Conservation (phyloP, 1,284 basidiomycete genomes). For the Malassezia arunalokei region DNA sequence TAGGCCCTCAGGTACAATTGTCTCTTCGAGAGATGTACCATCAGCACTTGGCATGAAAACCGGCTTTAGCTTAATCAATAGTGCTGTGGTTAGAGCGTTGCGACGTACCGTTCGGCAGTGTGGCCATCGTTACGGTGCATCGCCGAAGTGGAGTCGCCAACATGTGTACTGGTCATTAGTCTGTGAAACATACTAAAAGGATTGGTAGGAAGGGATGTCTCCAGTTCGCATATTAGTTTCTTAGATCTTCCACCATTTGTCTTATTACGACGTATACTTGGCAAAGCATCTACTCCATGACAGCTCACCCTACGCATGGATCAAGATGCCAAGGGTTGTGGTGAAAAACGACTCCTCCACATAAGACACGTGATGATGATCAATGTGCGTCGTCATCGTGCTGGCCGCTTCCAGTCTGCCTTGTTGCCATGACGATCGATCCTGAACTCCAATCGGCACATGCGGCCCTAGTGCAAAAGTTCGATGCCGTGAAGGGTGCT, state of each 20-base stretch:
- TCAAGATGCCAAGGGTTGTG: too few relatives aligned
- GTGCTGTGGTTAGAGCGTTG: neutral
- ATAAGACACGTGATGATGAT: slow-evolving; percentile 3
- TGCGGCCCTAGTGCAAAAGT: neutral
- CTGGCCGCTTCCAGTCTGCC: neutral
- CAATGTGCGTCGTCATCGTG: neutral
- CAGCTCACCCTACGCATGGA: too few relatives aligned
- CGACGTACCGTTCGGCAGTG: slow-evolving; percentile 12
- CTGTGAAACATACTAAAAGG: too few relatives aligned
- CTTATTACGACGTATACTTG: too few relatives aligned
- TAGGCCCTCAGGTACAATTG: slow-evolving; percentile 12
- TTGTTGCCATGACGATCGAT: slow-evolving; percentile 8
- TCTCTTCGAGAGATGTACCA: neutral
- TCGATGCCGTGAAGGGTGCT: neutral
- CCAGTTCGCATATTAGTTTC: too few relatives aligned
- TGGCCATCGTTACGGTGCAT: slow-evolving; percentile 12
- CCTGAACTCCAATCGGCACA: slow-evolving; percentile 8
- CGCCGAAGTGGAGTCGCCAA: slow-evolving; percentile 14
- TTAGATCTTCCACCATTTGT: too few relatives aligned
- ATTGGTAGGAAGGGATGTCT: too few relatives aligned
- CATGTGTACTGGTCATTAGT: slow-evolving; percentile 12
- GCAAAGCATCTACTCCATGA: too few relatives aligned
- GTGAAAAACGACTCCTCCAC: neutral
- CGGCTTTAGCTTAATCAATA: slow-evolving; percentile 16
- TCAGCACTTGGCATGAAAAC: neutral